phyloP scores from a whole-genome alignment of 2,329 filamentous ascomycete genomes.

The Neophaeococcomyces aloes region DNA sequence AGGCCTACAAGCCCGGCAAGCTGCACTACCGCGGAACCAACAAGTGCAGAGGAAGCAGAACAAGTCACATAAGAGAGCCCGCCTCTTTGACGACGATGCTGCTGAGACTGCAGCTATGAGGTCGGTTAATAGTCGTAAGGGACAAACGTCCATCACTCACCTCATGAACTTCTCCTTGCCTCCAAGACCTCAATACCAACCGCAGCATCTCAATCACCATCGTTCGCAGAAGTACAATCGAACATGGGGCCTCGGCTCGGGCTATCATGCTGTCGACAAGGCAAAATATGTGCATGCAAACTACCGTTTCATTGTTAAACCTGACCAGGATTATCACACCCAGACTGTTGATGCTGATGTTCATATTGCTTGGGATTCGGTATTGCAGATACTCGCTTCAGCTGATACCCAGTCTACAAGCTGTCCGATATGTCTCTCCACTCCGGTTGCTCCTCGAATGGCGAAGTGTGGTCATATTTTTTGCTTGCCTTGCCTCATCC shows the following conservation, averaged over 20 bases:
- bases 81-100: conserved; percentile 69
- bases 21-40: conserved; percentile 49
- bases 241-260: conserved; percentile 76
- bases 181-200: conserved; percentile 53
- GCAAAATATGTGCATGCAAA: conserved; percentile 89
- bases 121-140: conserved; percentile 61
- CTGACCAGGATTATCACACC: conserved; percentile 63
- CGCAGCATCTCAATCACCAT: conserved; percentile 40
- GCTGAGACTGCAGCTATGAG: conserved; percentile 62
- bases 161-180: conserved; percentile 83
- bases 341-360: conserved; percentile 81
- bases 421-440: conserved; percentile 90
- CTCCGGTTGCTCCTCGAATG: conserved; percentile 90
- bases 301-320: conserved; percentile 90
- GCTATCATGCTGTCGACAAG: conserved; percentile 84
- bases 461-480: conserved; percentile 96
- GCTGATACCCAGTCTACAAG: conserved; percentile 76
- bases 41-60: conserved; percentile 74
- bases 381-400: conserved; percentile 85
- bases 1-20: conserved; percentile 29
- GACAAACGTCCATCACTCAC: conserved; percentile 94
- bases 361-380: conserved; percentile 79
- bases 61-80: conserved; percentile 65
- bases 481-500: conserved; percentile 82
- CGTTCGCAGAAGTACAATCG: conserved; percentile 58